Conservation (phyloP, 2,329 filamentous ascomycete species). For the Arthrinium phaeospermum region DNA sequence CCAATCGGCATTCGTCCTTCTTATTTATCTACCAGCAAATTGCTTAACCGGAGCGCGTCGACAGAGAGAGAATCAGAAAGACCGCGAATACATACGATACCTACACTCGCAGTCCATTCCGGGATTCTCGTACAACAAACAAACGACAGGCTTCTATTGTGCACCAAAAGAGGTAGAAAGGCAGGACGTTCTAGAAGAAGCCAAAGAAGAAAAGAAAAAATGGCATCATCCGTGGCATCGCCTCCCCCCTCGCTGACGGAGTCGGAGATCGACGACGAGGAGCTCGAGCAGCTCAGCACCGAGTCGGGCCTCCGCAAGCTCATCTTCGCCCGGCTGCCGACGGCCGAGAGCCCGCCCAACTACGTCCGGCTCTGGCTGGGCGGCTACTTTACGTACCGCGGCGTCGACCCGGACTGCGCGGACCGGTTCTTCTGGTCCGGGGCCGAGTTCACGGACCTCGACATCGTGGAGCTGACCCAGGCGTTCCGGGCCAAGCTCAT, state of each 20-base stretch:
- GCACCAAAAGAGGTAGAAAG: too few relatives aligned
- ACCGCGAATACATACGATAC: neutral
- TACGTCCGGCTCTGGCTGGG: constrained; percentile 22
- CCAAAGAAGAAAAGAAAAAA: neutral
- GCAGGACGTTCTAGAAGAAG: too few relatives aligned
- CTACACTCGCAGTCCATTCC: too few relatives aligned
- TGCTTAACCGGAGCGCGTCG: too few relatives aligned
- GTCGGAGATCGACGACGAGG: neutral
- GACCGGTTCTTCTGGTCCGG: constrained; percentile 19
- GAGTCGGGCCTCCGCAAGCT: neutral
- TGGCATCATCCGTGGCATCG: neutral
- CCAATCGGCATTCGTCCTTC: too few relatives aligned
- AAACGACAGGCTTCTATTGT: too few relatives aligned
- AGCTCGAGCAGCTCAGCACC: neutral
- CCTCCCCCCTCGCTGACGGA: neutral
- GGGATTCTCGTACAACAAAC: too few relatives aligned
- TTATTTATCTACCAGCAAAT: neutral
- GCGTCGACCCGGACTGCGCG: constrained; percentile 13
- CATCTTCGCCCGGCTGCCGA: neutral
- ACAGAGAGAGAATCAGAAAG: too few relatives aligned
- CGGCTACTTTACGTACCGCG: constrained; percentile 22
- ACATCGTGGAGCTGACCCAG: constrained; percentile 6
- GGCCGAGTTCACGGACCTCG: constrained; percentile 13
- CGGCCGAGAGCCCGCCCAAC: constrained; percentile 18
- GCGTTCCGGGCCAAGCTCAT: constrained; percentile 1